phyloP scores from a whole-genome alignment of 2,329 filamentous ascomycete species.

The Rhexocercosporidium sp. region DNA sequence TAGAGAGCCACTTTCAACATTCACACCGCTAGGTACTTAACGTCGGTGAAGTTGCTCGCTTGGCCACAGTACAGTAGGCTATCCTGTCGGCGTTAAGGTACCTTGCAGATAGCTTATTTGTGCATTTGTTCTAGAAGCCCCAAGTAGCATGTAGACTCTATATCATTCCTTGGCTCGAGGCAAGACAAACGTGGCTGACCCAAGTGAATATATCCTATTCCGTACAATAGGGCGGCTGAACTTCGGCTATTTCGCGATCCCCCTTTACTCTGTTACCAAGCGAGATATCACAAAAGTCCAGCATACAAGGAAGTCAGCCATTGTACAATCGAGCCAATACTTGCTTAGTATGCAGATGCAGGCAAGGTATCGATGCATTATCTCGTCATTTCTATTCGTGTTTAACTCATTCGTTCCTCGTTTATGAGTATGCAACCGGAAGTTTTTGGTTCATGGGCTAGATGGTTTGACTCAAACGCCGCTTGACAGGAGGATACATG shows the following conservation, averaged over 20 bases:
- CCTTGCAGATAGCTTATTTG: too few relatives aligned
- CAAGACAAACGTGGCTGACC: not conserved
- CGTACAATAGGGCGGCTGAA: not conserved
- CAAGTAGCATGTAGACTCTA: not conserved
- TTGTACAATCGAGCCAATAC: not conserved
- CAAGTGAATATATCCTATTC: not conserved
- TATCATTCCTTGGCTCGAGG: not conserved
- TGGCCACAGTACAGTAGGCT: too few relatives aligned
- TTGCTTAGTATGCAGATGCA: not conserved
- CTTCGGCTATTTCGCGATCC: not conserved
- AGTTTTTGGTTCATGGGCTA: too few relatives aligned
- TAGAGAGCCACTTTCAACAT: too few relatives aligned
- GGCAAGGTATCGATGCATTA: not conserved
- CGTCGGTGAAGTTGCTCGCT: too few relatives aligned
- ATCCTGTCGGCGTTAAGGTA: too few relatives aligned
- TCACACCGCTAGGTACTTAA: too few relatives aligned
- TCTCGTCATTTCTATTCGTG: not conserved
- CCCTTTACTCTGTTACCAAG: not conserved
- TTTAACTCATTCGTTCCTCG: not conserved
- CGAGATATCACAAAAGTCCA: not conserved
- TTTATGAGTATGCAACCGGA: too few relatives aligned
- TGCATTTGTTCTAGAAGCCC: not conserved
- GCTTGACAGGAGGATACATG: not conserved
- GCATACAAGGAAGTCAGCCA: too few relatives aligned
- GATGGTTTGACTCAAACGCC: not conserved